Evolutionary conservation across 1,284 basidiomycete species (phyloP), one percentile per base, ranked within the genome.

Genomic region (Ustilago trichophora): DNA sequence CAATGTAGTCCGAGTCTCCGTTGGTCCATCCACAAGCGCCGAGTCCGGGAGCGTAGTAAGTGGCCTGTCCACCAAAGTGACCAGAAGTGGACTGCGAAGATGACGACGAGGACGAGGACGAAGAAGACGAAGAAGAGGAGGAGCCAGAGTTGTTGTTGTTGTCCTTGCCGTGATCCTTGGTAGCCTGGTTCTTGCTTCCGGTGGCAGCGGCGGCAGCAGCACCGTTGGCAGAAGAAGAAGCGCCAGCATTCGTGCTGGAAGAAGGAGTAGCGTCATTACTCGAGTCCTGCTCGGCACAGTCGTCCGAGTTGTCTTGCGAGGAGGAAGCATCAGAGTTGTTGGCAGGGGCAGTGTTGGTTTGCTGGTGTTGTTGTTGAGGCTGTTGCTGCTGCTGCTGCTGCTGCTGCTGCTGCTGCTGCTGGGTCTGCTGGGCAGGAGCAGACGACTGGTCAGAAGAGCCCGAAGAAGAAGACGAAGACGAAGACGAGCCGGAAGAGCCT

Each of bases 51-150:
- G 59, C 54, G 49, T 72, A 78, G 68, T 70, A 74, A 16, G 74
- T 78, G 10, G 54, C 74, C 42, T 76, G 50, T 32, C 83, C 82
- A 6, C 58, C 71, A 63, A 78, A 81, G 37, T 42, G 19, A 10
- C 54, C 72, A 34, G 59, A 77, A 74, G 71, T 77, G 60, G 59
- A 73, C 73, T n/a, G 77, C 75, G 60, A 81, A 44, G 42, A 80
- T 22, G 68, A 82, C 73, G 37, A 78, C 77, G 62, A 82, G 76
- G 41, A 82, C 25, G 22, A 82, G 65, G 7, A 77, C 72, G 70
- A 80, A 73, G 65, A 80, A 63, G 57, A 80, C 73, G 41, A 81
- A 8, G 76, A 3, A 73, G 81, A 45, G 72, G 54, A 43, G n/a
- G 32, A 24, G 41, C 26, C 19, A 18, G 19, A 19, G 47, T 33